phyloP scores from a whole-genome alignment of 2,329 filamentous ascomycete species.

The Colletotrichum acutatum region DNA sequence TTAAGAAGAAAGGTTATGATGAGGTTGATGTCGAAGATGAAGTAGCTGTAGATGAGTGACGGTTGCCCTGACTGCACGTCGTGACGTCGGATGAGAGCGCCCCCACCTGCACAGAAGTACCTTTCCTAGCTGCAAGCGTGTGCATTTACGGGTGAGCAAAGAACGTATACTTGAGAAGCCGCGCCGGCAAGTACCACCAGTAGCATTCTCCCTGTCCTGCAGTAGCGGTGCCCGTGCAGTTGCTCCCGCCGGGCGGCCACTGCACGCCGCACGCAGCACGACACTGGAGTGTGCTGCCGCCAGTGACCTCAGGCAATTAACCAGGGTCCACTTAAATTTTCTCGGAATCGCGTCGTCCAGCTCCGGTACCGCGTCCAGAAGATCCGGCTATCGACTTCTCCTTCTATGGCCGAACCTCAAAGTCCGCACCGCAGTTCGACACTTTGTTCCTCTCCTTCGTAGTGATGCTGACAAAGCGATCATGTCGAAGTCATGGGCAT shows the following conservation, averaged over 20 bases:
- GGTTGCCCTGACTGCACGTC: slow-evolving; percentile 4
- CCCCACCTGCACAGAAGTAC: not conserved
- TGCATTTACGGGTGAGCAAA: not conserved
- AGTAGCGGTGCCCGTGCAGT: slow-evolving; percentile 1
- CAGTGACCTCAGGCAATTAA: slow-evolving; percentile 15
- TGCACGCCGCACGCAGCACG: not conserved
- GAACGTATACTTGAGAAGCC: slow-evolving; percentile 1
- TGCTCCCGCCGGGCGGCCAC: slow-evolving; percentile 3
- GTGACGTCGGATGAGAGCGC: slow-evolving; percentile 5
- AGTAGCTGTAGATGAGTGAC: not conserved
- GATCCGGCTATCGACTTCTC: not conserved
- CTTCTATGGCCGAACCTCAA: not conserved
- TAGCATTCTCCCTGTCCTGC: not conserved
- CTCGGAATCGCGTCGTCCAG: not conserved
- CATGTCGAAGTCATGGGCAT: slow-evolving; percentile 74
- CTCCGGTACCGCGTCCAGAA: not conserved
- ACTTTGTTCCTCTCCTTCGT: not conserved
- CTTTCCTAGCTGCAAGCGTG: not conserved
- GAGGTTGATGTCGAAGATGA: not conserved
- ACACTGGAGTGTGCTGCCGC: not conserved
- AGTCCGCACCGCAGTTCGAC: not conserved
- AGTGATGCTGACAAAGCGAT: slow-evolving; percentile 35
- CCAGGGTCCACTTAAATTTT: not conserved
- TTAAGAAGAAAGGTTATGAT: not conserved
- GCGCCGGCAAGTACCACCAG: not conserved